A percentile compares a stretch with the other conserved stretches of the same genome.
Conservation (phyloP, 805 yeast species). For the Saturnispora diversa region DNA sequence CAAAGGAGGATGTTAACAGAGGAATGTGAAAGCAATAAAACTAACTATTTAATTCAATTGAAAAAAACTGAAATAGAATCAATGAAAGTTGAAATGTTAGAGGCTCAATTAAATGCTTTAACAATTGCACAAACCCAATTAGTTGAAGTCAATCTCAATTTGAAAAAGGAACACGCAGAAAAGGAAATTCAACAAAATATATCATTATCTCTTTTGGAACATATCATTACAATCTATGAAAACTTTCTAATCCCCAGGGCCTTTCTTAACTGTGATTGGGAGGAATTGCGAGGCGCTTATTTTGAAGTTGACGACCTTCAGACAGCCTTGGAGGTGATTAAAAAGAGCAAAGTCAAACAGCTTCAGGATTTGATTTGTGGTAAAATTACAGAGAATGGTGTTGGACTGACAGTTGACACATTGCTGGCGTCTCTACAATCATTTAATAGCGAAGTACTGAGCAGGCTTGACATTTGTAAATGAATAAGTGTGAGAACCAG, state of each 20-base stretch:
- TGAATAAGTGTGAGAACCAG: no score
- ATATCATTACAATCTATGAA: background rate
- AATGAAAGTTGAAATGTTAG: background rate
- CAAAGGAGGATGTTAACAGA: background rate
- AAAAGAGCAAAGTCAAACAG: background rate
- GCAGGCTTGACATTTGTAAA: no score
- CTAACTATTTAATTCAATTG: background rate
- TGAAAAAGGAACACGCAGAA: background rate
- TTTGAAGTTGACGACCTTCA: background rate
- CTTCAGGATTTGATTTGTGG: background rate
- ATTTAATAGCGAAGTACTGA: no score
- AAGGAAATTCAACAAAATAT: background rate
- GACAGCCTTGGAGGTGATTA: background rate
- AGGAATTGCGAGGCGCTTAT: background rate
- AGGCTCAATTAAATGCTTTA: background rate
- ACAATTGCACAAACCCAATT: background rate
- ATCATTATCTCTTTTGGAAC: background rate
- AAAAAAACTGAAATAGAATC: background rate
- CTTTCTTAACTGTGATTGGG: background rate
- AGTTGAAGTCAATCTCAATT: no score
- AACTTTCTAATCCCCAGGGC: background rate
- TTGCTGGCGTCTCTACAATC: no score
- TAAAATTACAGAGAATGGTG: no score
- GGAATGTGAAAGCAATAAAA: background rate
- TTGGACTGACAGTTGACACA: no score